Percentiles rank a stretch among this genome's conserved stretches.
Evolutionary conservation across 2,329 filamentous ascomycete genomes (phyloP).

Genomic region (Knufia petricola): DNA sequence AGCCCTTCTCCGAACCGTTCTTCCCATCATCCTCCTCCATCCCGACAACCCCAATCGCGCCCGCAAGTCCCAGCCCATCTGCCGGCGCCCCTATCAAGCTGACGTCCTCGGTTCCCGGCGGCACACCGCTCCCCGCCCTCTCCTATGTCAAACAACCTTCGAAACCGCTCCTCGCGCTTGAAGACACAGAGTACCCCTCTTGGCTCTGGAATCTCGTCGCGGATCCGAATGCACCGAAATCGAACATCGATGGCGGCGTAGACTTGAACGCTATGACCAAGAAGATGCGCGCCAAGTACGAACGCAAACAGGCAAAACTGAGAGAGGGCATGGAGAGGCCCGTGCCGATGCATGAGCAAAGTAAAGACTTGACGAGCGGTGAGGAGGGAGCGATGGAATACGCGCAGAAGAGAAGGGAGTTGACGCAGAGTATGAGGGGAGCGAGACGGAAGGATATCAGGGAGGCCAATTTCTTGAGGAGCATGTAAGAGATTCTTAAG

Average conservation of each 20-base stretch:
- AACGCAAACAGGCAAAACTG: slow-evolving; percentile 38
- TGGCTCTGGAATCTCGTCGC: slow-evolving; percentile 37
- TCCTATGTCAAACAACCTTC: slow-evolving; percentile 41
- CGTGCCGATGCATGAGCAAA: slow-evolving; percentile 38
- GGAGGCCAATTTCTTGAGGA: slow-evolving; percentile 40
- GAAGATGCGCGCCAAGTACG: slow-evolving; percentile 37
- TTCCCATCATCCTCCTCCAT: slow-evolving; percentile 15
- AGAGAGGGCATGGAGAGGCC: slow-evolving; percentile 30
- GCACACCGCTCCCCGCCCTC: slow-evolving; percentile 33
- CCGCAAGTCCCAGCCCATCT: slow-evolving; percentile 23
- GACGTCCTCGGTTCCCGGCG: slow-evolving; percentile 32
- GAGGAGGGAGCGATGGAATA: slow-evolving; percentile 29
- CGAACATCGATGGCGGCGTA: slow-evolving; percentile 26
- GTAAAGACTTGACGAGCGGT: slow-evolving; percentile 36
- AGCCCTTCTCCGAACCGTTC: slow-evolving; percentile 29
- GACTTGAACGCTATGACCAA: slow-evolving; percentile 31
- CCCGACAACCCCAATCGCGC: slow-evolving; percentile 6
- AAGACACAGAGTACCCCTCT: slow-evolving; percentile 40
- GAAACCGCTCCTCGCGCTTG: slow-evolving; percentile 32
- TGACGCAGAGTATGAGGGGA: slow-evolving; percentile 36
- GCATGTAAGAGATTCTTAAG: slow-evolving; percentile 36
- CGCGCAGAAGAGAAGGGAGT: slow-evolving; percentile 31
- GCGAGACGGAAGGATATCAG: slow-evolving; percentile 38
- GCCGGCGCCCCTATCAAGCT: slow-evolving; percentile 22
- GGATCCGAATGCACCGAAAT: slow-evolving; percentile 30